Conservation (phyloP, 139 green algal species). For the Eudorina sp. region DNA sequence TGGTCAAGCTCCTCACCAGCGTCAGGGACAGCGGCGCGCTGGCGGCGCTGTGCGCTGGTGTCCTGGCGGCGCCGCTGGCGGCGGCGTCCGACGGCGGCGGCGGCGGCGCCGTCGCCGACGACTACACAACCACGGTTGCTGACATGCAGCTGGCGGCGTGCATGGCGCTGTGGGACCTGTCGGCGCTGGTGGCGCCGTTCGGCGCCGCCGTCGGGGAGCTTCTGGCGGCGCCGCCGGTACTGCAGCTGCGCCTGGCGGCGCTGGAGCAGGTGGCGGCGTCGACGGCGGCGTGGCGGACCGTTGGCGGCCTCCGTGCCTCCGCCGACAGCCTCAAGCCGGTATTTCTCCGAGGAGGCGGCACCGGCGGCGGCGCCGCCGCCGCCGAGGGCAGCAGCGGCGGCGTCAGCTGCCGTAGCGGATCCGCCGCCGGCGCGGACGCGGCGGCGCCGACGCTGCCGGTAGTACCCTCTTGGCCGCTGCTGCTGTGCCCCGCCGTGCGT, state of each 20-base stretch:
- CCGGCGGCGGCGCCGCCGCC: neutral
- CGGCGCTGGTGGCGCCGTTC: neutral
- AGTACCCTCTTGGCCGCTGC: neutral
- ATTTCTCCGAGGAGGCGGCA: neutral
- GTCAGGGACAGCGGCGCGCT: neutral
- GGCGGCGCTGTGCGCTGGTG: neutral
- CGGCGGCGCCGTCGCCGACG: neutral
- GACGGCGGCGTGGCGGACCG: no score
- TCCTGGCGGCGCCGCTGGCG: neutral
- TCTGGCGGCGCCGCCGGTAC: neutral
- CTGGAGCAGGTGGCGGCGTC: constrained; percentile 5
- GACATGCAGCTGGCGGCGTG: neutral
- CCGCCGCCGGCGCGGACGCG: neutral
- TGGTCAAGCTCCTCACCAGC: neutral
- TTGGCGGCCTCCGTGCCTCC: neutral
- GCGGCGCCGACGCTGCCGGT: neutral
- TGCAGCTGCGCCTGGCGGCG: neutral
- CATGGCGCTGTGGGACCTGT: constrained; percentile 8
- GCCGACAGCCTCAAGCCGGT: no score
- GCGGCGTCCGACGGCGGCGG: neutral
- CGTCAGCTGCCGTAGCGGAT: neutral
- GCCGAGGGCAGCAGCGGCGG: neutral
- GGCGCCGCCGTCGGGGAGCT: neutral
- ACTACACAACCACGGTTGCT: neutral
- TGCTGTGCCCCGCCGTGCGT: neutral